Base-by-base conservation (phyloP, 768 basidiomycete species). In the Boletus vermiculosoides region DNA sequence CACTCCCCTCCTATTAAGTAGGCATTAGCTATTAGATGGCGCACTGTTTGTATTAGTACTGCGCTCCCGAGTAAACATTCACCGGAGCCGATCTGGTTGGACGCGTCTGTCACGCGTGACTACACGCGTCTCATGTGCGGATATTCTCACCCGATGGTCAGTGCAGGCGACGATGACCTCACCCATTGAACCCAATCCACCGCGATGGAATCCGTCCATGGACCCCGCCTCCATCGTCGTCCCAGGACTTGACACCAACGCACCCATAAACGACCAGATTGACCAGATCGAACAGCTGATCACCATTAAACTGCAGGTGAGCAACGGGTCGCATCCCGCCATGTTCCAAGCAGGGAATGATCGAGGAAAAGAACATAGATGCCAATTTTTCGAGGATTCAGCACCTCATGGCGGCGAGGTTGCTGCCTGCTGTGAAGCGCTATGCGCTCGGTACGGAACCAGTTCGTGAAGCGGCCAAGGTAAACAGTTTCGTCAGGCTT, bases 211-310 rank as follows among this genome's bases (percentile, higher is more conserved):
- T 58, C 88, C 90, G 9, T 83, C 78, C 30, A 60, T 76, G 5
- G 81, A 92, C 69, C 85, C 89, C 18, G 64, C 79, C 1, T 78
- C 80, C 45, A 91, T 93, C 52, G 68, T 76, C 15, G 77, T 92
- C 3, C 86, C 89, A 9, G 90, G 91, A 0, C 77, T 93, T 37
- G 88, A 93, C 64, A 82, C 80, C 1, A 77, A 75, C 11, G 87
- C 88, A 23, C 78, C 88, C 22, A 76, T 85, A 25, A 81, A 81
- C 57, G 92, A 88, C 65, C 94, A 97, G 75, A 88, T 94, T 52
- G 93, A 96, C 66, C 92, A 95, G 73, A 92, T 97, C 56, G 95
- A 98, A 72, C 95, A 97, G 69, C 80, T 95, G 66, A 95, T 96
- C 59, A 94, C 95, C 10, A 80, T 94, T 51, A 88, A 94, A 62